Evolutionary conservation across 192 early-diverging fungal genomes (phyloP).

Genomic region (Spinellus fusiger): DNA sequence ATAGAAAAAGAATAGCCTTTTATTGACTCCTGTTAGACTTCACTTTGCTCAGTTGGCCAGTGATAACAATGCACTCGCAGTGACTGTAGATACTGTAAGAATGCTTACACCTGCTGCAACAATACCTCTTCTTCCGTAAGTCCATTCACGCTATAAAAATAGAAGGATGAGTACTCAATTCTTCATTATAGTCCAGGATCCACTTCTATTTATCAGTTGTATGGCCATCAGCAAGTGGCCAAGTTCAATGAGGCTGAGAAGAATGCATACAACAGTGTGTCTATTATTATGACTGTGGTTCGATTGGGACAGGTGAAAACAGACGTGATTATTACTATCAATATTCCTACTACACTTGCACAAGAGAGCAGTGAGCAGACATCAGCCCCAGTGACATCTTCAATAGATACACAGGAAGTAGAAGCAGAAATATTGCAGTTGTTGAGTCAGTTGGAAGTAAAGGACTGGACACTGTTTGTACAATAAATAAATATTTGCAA

Average conservation of each 20-base stretch:
- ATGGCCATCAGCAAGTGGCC: constrained; percentile 61
- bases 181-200: constrained; percentile 8
- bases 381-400: constrained; percentile 8
- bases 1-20: not conserved
- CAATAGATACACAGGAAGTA: constrained; percentile 28
- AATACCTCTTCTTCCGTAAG: constrained; percentile 54
- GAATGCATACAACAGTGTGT: constrained; percentile 53
- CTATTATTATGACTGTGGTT: constrained; percentile 65
- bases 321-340: constrained; percentile 74
- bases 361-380: constrained; percentile 36
- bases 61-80: constrained; percentile 62
- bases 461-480: constrained; percentile 58
- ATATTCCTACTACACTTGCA: constrained; percentile 59
- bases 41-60: constrained; percentile 78
- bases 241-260: constrained; percentile 72
- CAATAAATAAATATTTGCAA: not conserved
- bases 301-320: constrained; percentile 61
- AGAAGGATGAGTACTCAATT: not conserved
- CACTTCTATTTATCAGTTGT: constrained; percentile 42
- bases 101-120: constrained; percentile 13
- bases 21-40: constrained; percentile 36
- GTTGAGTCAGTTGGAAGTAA: constrained; percentile 35
- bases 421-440: constrained; percentile 39
- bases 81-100: not conserved
- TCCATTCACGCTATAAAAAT: not conserved